A percentile compares a stretch with the other conserved stretches of the same genome.
Evolutionary conservation across 441 rosid species (phyloP).

Genomic region (Erodium texanum): DNA sequence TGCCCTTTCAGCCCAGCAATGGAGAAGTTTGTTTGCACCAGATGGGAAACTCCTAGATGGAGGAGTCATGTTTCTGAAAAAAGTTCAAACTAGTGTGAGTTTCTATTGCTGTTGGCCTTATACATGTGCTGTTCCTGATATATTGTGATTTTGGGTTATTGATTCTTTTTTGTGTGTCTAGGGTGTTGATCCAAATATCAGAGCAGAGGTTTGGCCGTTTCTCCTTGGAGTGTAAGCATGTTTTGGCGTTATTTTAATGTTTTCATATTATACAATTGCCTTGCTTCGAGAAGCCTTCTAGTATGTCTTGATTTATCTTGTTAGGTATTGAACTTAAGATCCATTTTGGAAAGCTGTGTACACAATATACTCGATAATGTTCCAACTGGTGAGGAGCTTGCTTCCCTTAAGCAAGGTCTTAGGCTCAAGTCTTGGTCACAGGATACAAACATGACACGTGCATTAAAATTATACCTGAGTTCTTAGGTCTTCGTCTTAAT

Average conservation of each 20-base stretch:
- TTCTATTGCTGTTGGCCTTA: background rate
- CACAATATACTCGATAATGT: background rate
- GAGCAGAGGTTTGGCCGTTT: conserved; percentile 58
- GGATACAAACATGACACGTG: background rate
- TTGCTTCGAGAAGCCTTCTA: background rate
- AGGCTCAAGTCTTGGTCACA: background rate
- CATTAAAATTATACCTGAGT: background rate
- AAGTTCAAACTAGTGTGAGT: conserved; percentile 71
- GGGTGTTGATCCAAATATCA: conserved; percentile 19
- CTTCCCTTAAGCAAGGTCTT: background rate
- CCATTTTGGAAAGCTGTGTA: background rate
- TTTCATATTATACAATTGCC: background rate
- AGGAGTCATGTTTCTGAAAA: conserved; percentile 73
- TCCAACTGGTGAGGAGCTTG: background rate
- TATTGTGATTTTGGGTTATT: background rate
- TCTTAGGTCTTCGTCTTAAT: background rate
- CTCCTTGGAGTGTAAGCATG: background rate
- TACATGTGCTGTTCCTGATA: background rate
- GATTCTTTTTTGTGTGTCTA: background rate
- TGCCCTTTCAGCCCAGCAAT: conserved; percentile 55
- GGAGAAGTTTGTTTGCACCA: conserved; percentile 59
- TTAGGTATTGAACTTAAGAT: background rate
- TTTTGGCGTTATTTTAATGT: background rate
- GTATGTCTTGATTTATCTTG: background rate
- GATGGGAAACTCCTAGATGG: conserved; percentile 69